phyloP scores from a whole-genome alignment of 768 basidiomycete species.

The Boletus fagicola region DNA sequence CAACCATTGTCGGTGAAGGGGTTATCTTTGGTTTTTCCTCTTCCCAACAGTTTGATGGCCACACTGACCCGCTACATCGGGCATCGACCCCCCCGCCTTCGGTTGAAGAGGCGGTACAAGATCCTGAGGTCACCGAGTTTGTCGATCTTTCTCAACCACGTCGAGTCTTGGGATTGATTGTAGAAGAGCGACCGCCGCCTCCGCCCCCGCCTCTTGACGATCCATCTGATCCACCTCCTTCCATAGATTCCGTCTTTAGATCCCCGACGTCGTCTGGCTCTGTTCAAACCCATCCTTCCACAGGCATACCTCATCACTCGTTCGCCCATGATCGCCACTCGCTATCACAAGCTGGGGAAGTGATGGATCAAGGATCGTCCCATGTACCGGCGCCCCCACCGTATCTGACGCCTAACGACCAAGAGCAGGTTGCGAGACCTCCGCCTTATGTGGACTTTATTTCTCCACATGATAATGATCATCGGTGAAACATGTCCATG shows the following conservation, averaged over 20 bases:
- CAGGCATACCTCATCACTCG: constrained; percentile 35
- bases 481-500: constrained; percentile 9
- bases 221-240: constrained; percentile 84
- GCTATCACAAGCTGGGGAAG: constrained; percentile 33
- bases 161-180: constrained; percentile 56
- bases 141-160: constrained; percentile 56
- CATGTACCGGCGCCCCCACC: constrained; percentile 75
- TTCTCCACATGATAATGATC: constrained; percentile 8
- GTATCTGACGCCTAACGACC: constrained; percentile 56
- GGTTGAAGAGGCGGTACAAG: constrained; percentile 69
- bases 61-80: constrained; percentile 64
- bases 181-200: constrained; percentile 62
- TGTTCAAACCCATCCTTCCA: constrained; percentile 19
- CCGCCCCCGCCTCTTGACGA: constrained; percentile 84
- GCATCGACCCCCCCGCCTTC: constrained; percentile 71
- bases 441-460: constrained; percentile 62
- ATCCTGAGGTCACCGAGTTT: constrained; percentile 67
- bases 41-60: constrained; percentile 78
- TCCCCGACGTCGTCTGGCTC: constrained; percentile 27
- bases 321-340: constrained; percentile 31
- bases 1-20: constrained; percentile 69
- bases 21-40: constrained; percentile 67
- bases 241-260: constrained; percentile 78
- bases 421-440: constrained; percentile 53
- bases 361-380: constrained; percentile 36